These are phyloP conservation scores for Echeveria elegans DNA, from an alignment of 164 flowering plant genomes.

Conservation along the genomic window DNA sequence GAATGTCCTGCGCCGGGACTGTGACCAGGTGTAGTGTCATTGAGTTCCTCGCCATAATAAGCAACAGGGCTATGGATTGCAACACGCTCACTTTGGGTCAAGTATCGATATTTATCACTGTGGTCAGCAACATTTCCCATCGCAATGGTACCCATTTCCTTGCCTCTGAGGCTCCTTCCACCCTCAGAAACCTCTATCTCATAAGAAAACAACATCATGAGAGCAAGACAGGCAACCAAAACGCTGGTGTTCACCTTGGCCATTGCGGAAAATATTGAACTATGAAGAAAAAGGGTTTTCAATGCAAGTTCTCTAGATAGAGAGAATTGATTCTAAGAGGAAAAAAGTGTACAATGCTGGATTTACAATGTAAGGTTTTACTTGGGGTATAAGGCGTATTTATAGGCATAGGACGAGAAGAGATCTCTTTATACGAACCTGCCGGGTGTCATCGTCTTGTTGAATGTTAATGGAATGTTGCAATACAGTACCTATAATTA, in stretches of 20 bases:
- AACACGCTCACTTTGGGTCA: neutral
- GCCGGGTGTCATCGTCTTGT: neutral
- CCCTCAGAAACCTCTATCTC: neutral
- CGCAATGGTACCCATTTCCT: neutral
- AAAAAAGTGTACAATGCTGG: too few species aligned
- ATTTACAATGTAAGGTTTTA: neutral
- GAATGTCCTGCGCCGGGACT: conserved; percentile 13
- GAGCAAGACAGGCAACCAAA: neutral
- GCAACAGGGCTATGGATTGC: neutral
- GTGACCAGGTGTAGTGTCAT: conserved; percentile 6
- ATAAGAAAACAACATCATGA: neutral
- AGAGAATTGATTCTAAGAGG: neutral
- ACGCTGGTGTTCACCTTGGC: conserved; percentile 1
- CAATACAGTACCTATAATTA: neutral
- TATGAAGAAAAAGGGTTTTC: neutral
- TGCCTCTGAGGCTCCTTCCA: neutral
- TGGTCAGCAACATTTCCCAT: neutral
- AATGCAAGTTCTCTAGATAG: neutral
- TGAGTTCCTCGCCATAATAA: neutral
- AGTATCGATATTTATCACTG: neutral
- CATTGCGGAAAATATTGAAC: neutral
- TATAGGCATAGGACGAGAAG: conserved; percentile 1
- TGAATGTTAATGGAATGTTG: neutral
- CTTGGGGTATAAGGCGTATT: neutral
- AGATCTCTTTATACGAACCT: neutral